phyloP scores from a whole-genome alignment of 2,329 filamentous ascomycete genomes.

The Rutstroemia sp. region DNA sequence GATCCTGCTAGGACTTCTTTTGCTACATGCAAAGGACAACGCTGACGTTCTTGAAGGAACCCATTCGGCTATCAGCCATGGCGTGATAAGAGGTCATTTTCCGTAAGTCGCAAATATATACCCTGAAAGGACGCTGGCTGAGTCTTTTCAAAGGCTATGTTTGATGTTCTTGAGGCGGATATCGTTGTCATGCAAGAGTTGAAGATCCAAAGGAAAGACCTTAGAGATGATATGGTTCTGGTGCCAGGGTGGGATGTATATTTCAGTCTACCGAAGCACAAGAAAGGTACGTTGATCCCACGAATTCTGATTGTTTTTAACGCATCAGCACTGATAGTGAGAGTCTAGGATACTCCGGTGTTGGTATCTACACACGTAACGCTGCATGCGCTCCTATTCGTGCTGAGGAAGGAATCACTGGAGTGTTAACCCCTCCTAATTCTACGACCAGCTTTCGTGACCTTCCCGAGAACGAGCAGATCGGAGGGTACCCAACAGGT shows the following conservation, averaged over 20 bases:
- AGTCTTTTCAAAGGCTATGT: slow-evolving; percentile 62
- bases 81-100: slow-evolving; percentile 62
- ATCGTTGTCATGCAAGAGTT: slow-evolving; percentile 94
- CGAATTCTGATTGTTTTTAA: not conserved
- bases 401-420: slow-evolving; percentile 90
- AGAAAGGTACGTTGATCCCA: slow-evolving; percentile 60
- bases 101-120: slow-evolving; percentile 39
- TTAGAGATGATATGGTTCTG: slow-evolving; percentile 92
- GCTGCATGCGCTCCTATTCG: slow-evolving; percentile 76
- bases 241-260: slow-evolving; percentile 94
- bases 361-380: slow-evolving; percentile 91
- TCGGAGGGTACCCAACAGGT: slow-evolving; percentile 77
- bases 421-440: slow-evolving; percentile 66
- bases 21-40: not conserved
- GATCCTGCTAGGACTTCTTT: not conserved
- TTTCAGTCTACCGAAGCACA: slow-evolving; percentile 87
- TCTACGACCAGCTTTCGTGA: slow-evolving; percentile 66
- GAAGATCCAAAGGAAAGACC: slow-evolving; percentile 90
- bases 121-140: slow-evolving; percentile 1
- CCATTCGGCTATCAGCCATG: slow-evolving; percentile 82
- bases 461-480: slow-evolving; percentile 64
- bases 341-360: slow-evolving; percentile 77
- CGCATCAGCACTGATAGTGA: slow-evolving; percentile 2
- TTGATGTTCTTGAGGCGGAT: slow-evolving; percentile 84
- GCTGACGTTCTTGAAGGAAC: slow-evolving; percentile 44